Evolutionary conservation across 169 alveolate species (phyloP).

Genomic region (Plasmodium berghei): DNA sequence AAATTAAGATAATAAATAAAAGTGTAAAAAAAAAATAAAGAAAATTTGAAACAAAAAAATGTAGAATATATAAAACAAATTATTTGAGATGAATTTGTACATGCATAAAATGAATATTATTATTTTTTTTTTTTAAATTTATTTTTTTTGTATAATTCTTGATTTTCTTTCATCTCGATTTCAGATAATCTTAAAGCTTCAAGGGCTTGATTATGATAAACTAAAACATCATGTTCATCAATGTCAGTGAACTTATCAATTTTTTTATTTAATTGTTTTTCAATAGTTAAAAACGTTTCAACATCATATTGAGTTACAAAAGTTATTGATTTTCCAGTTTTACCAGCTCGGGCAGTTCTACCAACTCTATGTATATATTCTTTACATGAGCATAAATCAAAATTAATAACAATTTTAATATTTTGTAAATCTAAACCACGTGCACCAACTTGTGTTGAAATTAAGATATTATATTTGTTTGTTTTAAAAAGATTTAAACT

Average conservation of each 20-base stretch:
- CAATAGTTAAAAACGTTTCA: conserved; percentile 67
- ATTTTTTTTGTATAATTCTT: conserved; percentile 31
- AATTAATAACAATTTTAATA: conserved; percentile 97
- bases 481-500: conserved; percentile 95
- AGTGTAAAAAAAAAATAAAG: too few species aligned
- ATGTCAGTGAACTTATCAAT: conserved; percentile 79
- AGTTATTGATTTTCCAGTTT: conserved; percentile 96
- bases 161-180: conserved; percentile 63
- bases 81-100: too few species aligned
- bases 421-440: conserved; percentile 99
- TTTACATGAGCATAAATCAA: conserved; percentile 97
- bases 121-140: conserved; percentile 38
- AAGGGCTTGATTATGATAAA: conserved; percentile 87
- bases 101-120: neutral
- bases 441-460: conserved; percentile 99
- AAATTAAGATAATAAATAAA: too few species aligned
- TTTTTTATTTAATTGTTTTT: conserved; percentile 74
- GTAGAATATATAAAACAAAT: too few species aligned
- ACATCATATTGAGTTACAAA: conserved; percentile 95
- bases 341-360: conserved; percentile 99
- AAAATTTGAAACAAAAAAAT: too few species aligned
- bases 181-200: conserved; percentile 86
- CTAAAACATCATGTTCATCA: conserved; percentile 87
- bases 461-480: conserved; percentile 87
- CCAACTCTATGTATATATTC: conserved; percentile 99